Conservation (phyloP, 345 rosid species). For the Erucastrum elatum region DNA sequence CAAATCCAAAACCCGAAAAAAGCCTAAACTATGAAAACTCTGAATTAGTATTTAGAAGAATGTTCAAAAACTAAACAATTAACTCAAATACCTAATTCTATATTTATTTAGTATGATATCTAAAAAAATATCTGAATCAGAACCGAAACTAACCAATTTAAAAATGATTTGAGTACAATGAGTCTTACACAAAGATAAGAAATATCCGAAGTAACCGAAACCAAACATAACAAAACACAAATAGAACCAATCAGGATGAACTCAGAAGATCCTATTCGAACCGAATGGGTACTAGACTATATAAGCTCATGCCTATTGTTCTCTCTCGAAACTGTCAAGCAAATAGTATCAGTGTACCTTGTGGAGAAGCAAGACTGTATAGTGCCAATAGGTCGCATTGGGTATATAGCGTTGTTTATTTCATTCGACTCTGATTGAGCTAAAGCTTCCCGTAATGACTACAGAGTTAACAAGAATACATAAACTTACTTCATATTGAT, state of each 20-base stretch:
- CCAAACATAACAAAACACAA: background rate
- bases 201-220: background rate
- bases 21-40: background rate
- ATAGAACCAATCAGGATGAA: background rate
- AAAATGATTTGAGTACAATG: background rate
- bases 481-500: background rate
- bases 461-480: constrained; percentile 5
- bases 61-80: background rate
- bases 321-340: background rate
- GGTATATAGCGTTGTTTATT: constrained; percentile 54
- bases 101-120: background rate
- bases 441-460: constrained; percentile 77
- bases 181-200: background rate
- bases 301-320: background rate
- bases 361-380: constrained; percentile 87
- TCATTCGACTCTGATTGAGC: constrained; percentile 43
- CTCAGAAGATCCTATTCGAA: background rate
- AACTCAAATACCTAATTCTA: no score
- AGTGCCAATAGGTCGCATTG: constrained; percentile 73
- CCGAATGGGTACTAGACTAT: background rate
- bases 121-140: no score
- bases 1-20: no score
- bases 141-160: no score
- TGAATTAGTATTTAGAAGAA: no score
- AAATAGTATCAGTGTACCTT: constrained; percentile 23